Evolutionary conservation across 1,284 basidiomycete species (phyloP), one percentile per base, ranked within the genome.

Genomic region (Puccinia brachypodii): DNA sequence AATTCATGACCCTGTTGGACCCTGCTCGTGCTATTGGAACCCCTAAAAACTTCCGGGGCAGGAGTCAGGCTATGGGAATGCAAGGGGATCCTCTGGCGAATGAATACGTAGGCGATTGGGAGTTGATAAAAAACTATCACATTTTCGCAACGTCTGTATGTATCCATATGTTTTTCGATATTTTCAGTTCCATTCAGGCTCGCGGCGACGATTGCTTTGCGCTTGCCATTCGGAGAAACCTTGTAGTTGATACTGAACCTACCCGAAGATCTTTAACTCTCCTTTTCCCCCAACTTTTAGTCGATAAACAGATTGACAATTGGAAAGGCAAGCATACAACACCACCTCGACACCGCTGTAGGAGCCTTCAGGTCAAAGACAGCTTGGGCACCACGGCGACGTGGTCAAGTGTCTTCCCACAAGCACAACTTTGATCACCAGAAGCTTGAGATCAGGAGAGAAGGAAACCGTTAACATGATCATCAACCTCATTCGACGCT

Each of bases 171-270:
- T n/a, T 60, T 68, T 14, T 68, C 14, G 40, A 68, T 68, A 68
- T 44, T 68, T 68, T 68, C 40, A 28, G 64, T 68, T 68, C 40
- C 50, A 11, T 22, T 66, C 31, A 44, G 40, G n/a, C 40, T 68
- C 40, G 40, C n/a, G n/a, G 40, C 64, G 64, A 6, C 38, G 40
- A 68, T 68, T 68, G 64, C 40, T 68, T 68, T 28, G n/a, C 64
- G 40, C 38, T 28, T 68, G 22, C 9, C n/a, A 28, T 16, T 66
- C 33, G 7, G 40, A 66, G 36, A 8, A 68, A 44, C 40, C 13
- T 68, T 16, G 40, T 33, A 1, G 28, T 68, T 28, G 40, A 44
- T 68, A 44, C 64, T 68, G 40, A 68, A 68, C 64, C 44, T 66
- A 64, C 22, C 44, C 25, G 64, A 68, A 44, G 22, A 68, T 68